Percentiles rank a stretch among this genome's conserved stretches.
These are phyloP conservation scores for Cordyceps fumosorosea DNA, from an alignment of 2,329 filamentous ascomycete species.

Conservation along the genomic window DNA sequence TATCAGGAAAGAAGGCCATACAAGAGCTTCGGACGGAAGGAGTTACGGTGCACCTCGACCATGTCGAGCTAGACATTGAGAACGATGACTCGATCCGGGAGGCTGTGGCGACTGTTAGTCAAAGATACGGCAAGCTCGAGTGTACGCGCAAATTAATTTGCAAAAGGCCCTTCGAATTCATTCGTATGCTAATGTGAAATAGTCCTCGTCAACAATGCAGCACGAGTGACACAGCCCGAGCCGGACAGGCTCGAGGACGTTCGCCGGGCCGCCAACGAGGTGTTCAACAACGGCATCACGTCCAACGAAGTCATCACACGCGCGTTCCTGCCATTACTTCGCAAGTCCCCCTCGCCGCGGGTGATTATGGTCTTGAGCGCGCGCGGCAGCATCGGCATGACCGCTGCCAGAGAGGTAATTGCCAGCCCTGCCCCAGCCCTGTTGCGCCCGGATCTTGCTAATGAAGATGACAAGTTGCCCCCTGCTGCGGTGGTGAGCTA, in stretches of 20 bases:
- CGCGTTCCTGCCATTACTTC: slow-evolving; percentile 14
- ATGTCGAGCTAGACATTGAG: slow-evolving; percentile 16
- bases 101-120: no score
- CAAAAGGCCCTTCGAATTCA: background rate
- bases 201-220: slow-evolving; percentile 1
- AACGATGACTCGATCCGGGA: slow-evolving; percentile 16
- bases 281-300: slow-evolving; percentile 17
- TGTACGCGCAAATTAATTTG: background rate
- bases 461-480: background rate
- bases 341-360: background rate
- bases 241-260: slow-evolving; percentile 9
- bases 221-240: slow-evolving; percentile 11
- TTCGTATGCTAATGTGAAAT: no score
- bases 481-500: slow-evolving; percentile 9
- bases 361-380: slow-evolving; percentile 18
- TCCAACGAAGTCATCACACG: slow-evolving; percentile 16
- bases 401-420: slow-evolving; percentile 14
- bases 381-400: slow-evolving; percentile 16
- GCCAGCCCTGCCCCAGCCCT: background rate
- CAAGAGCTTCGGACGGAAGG: slow-evolving; percentile 11
- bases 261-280: slow-evolving; percentile 10
- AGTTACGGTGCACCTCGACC: slow-evolving; percentile 5
- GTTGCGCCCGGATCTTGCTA: background rate
- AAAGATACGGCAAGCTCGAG: slow-evolving; percentile 3
- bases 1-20: background rate